These are phyloP conservation scores for Solanum paucissectum DNA, from an alignment of 257 asterid genomes.

Conservation along the genomic window DNA sequence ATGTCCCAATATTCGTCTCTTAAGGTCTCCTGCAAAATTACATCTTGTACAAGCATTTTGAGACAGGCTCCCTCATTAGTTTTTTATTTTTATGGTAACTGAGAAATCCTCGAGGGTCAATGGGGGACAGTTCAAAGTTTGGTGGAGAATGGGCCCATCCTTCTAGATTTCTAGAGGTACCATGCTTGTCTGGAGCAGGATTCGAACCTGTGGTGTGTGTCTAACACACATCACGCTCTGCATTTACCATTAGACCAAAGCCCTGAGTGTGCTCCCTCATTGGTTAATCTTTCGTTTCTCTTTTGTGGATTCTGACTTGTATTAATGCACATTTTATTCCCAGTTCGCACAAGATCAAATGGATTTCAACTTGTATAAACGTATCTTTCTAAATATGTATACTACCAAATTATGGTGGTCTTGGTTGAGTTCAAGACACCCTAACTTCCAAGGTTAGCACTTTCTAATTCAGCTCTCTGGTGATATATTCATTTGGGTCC, in stretches of 20 bases:
- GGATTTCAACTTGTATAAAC: not conserved
- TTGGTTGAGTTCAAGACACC: not conserved
- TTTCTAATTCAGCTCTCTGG: not conserved
- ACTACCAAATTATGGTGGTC: not conserved
- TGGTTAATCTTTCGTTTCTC: not conserved
- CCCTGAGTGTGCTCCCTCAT: not conserved
- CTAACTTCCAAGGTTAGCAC: not conserved
- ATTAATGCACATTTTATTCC: not conserved
- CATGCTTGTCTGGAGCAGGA: not conserved
- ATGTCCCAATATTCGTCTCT: not conserved
- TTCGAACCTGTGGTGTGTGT: not conserved
- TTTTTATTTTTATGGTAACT: not conserved
- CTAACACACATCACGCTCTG: not conserved
- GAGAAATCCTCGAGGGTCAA: not conserved
- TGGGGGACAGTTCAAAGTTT: not conserved
- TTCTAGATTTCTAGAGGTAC: not conserved
- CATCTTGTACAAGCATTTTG: not conserved
- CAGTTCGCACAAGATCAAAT: not conserved
- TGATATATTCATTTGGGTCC: not conserved
- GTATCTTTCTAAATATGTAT: not conserved
- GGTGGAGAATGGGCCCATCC: accelerated
- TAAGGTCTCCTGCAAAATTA: not conserved
- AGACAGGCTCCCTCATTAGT: not conserved
- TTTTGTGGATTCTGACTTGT: not conserved
- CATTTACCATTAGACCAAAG: not conserved